phyloP scores from a whole-genome alignment of 2,329 filamentous ascomycete species.

The Microsporum ferrugineum region DNA sequence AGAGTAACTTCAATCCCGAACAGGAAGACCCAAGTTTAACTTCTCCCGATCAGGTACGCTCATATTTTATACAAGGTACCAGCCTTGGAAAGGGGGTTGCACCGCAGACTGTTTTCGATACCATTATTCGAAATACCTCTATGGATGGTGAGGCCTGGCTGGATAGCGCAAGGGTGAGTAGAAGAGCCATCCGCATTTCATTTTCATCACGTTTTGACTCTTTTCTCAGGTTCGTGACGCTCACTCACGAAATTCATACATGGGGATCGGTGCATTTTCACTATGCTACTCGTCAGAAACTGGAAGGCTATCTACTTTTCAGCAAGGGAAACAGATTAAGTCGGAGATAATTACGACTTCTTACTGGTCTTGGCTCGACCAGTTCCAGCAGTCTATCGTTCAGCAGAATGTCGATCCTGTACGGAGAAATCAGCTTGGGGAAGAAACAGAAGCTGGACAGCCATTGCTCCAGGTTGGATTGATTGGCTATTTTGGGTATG shows the following conservation, averaged over 20 bases:
- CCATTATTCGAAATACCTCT: conserved; percentile 9
- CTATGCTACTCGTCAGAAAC: conserved; percentile 9
- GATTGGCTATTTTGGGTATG: conserved; percentile 13
- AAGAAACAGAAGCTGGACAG: conserved; percentile 12
- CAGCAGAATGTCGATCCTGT: conserved; percentile 9
- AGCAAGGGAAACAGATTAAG: conserved; percentile 8
- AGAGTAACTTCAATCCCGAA: not conserved
- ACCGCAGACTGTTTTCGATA: conserved; percentile 9
- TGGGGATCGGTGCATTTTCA: conserved; percentile 9
- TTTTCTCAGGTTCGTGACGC: conserved; percentile 10
- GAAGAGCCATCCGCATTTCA: not conserved
- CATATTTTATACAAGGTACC: conserved; percentile 10
- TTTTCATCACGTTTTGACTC: not conserved
- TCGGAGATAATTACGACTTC: conserved; percentile 5
- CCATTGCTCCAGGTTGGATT: conserved; percentile 12
- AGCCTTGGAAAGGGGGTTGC: conserved; percentile 9
- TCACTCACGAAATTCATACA: conserved; percentile 12
- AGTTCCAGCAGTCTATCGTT: conserved; percentile 9
- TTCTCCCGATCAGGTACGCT: not conserved
- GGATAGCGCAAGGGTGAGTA: conserved; percentile 12
- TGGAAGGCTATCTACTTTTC: conserved; percentile 6
- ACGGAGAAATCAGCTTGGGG: conserved; percentile 4
- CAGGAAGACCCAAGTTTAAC: not conserved
- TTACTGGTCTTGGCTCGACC: conserved; percentile 13
- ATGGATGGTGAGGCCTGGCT: conserved; percentile 13